Percentiles rank a stretch among this genome's conserved stretches.
These are phyloP conservation scores for Trametes cubensis DNA, from an alignment of 768 basidiomycete genomes.

Conservation along the genomic window DNA sequence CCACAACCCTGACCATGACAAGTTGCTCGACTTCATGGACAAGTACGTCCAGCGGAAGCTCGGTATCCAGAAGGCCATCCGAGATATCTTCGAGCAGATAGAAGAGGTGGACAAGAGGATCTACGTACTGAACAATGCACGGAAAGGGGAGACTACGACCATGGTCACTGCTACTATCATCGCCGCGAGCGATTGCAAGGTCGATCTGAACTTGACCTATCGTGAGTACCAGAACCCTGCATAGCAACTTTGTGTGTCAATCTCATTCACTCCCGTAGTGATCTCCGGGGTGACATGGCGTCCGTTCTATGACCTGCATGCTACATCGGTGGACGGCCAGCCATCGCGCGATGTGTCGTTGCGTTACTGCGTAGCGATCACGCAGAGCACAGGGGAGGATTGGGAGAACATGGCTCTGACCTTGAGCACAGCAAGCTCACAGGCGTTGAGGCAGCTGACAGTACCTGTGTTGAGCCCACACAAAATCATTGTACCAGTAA, in stretches of 20 bases:
- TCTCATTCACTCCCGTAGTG: constrained; percentile 36
- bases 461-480: neutral
- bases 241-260: neutral
- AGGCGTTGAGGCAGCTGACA: constrained; percentile 38
- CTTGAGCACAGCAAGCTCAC: constrained; percentile 51
- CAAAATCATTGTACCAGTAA: neutral
- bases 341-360: constrained; percentile 48
- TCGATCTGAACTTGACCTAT: constrained; percentile 56
- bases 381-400: constrained; percentile 61
- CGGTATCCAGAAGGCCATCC: constrained; percentile 40
- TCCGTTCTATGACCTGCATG: constrained; percentile 62
- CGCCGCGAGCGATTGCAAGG: constrained; percentile 7
- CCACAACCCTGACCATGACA: constrained; percentile 25
- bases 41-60: constrained; percentile 44
- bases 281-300: constrained; percentile 54
- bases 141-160: constrained; percentile 11
- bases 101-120: constrained; percentile 29
- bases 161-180: constrained; percentile 8
- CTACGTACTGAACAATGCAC: neutral
- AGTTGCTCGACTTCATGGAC: constrained; percentile 47
- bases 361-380: constrained; percentile 57
- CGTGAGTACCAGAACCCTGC: constrained; percentile 2
- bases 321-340: constrained; percentile 46
- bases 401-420: constrained; percentile 55
- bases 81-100: constrained; percentile 45